Evolutionary conservation across 2,329 filamentous ascomycete species (phyloP).

Genomic region (Mycosphaerella arachidis): DNA sequence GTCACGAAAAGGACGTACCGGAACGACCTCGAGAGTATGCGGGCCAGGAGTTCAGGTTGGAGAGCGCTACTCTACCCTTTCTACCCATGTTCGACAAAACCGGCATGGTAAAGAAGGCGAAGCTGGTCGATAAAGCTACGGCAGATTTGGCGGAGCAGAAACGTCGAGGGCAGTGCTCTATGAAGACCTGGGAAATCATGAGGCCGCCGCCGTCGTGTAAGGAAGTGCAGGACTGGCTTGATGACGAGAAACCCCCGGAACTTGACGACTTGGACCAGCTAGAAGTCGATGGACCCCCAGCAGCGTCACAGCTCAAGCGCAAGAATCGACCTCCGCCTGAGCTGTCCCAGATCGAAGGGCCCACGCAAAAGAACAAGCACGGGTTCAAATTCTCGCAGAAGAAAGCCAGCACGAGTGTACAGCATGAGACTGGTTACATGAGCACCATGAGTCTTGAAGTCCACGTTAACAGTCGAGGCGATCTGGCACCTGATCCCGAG

Average conservation of each 20-base stretch:
- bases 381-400: conserved; percentile 84
- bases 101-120: conserved; percentile 52
- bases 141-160: conserved; percentile 50
- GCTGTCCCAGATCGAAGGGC: conserved; percentile 81
- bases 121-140: conserved; percentile 51
- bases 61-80: conserved; percentile 70
- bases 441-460: conserved; percentile 91
- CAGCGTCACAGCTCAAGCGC: conserved; percentile 29
- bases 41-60: conserved; percentile 75
- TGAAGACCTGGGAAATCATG: conserved; percentile 73
- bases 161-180: conserved; percentile 55
- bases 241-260: conserved; percentile 30
- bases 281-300: conserved; percentile 30
- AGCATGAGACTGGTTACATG: conserved; percentile 90
- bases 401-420: conserved; percentile 66
- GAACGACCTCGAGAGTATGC: conserved; percentile 75
- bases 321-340: conserved; percentile 33
- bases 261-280: conserved; percentile 14
- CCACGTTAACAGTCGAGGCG: conserved; percentile 80
- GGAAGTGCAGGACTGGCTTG: conserved; percentile 68
- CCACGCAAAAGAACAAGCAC: conserved; percentile 75
- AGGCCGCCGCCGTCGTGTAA: conserved; percentile 62
- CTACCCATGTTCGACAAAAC: conserved; percentile 62
- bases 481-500: conserved; percentile 80
- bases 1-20: conserved; percentile 77